These are phyloP conservation scores for Polyporus tsugae DNA, from an alignment of 1,284 basidiomycete genomes.

Conservation along the genomic window DNA sequence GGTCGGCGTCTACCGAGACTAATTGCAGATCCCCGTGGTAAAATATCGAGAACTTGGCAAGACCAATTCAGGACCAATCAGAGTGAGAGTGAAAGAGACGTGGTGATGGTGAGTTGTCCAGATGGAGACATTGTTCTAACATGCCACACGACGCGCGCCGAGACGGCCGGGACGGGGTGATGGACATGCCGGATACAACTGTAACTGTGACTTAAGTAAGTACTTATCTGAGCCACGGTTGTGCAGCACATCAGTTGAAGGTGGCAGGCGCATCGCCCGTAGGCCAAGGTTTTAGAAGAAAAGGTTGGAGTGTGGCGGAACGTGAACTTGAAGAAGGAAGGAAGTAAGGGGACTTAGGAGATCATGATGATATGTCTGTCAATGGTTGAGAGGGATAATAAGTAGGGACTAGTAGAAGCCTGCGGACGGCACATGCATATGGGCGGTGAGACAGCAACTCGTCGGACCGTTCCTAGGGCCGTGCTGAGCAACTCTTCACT, in stretches of 20 bases:
- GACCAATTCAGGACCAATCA: background rate
- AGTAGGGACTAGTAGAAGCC: background rate
- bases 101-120: slow-evolving; percentile 6
- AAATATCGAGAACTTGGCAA: background rate
- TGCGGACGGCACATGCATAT: background rate
- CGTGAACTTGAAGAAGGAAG: background rate
- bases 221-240: background rate
- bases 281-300: no score
- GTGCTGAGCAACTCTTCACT: background rate
- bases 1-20: background rate
- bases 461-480: background rate
- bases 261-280: background rate
- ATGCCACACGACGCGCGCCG: slow-evolving; percentile 1
- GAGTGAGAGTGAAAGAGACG: background rate
- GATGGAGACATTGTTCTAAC: background rate
- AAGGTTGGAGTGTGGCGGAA: background rate
- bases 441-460: background rate
- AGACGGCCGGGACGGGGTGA: background rate
- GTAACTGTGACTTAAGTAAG: background rate
- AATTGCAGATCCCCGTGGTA: slow-evolving; percentile 25
- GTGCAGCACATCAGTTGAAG: background rate
- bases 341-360: background rate
- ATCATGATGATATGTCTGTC: background rate
- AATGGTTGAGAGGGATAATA: background rate
- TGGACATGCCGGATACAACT: background rate